Evolutionary conservation across 164 flowering plant genomes (phyloP).

Genomic region (Magnolia changhungtana): DNA sequence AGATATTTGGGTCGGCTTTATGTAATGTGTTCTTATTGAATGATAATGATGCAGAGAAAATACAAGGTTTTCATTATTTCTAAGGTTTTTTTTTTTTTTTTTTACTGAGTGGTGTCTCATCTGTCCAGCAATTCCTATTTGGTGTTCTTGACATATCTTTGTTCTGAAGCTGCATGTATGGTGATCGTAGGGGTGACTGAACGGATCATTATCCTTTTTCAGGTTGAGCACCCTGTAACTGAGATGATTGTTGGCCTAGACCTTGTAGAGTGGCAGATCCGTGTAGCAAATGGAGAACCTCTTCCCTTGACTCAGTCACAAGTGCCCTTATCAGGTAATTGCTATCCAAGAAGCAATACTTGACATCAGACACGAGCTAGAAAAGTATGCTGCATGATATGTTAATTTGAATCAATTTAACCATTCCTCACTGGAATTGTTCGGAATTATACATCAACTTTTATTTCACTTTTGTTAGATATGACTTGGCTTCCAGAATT

Average conservation of each 20-base stretch:
- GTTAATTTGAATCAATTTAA: not conserved
- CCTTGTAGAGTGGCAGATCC: slow-evolving; percentile 99
- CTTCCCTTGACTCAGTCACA: slow-evolving; percentile 80
- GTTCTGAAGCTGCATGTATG: not conserved
- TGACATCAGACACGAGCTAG: not conserved
- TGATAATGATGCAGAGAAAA: too few species aligned
- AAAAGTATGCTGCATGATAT: not conserved
- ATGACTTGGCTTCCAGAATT: not conserved
- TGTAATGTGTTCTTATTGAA: too few species aligned
- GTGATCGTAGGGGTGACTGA: not conserved
- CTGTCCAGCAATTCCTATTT: not conserved
- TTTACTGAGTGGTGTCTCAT: slow-evolving; percentile 2
- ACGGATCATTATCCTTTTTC: slow-evolving; percentile 15
- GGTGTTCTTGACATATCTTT: not conserved
- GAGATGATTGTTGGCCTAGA: slow-evolving; percentile 99
- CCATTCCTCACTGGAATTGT: not conserved
- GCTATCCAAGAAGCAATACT: not conserved
- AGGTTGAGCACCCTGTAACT: slow-evolving; percentile 99
- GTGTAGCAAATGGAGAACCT: slow-evolving; percentile 92
- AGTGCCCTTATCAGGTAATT: slow-evolving; percentile 73
- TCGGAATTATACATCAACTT: not conserved
- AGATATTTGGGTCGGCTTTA: too few species aligned
- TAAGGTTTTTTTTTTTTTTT: not conserved
- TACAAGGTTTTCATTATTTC: not conserved
- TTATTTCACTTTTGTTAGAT: too few species aligned